phyloP scores from a whole-genome alignment of 192 early-diverging fungal genomes.

The Backusella tuberculispora region DNA sequence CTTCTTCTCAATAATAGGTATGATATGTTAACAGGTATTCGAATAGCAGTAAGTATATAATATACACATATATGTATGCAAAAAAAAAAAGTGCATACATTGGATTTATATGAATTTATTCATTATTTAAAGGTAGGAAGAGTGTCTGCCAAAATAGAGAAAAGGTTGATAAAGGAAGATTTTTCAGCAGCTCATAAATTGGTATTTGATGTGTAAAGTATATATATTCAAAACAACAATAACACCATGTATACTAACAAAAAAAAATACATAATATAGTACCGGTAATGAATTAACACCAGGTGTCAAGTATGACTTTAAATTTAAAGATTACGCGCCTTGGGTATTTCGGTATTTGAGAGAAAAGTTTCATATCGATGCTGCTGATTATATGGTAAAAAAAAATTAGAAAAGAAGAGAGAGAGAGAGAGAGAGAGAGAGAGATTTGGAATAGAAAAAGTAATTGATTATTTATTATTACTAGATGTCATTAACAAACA shows the following conservation, averaged over 20 bases:
- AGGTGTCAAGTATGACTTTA: conserved; percentile 93
- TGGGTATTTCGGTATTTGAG: conserved; percentile 95
- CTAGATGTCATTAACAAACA: conserved; percentile 88
- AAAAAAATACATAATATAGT: conserved; percentile 35
- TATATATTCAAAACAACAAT: neutral
- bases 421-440: conserved; percentile 39
- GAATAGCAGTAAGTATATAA: conserved; percentile 63
- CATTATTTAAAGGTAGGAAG: conserved; percentile 52
- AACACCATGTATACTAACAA: neutral
- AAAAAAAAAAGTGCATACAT: neutral
- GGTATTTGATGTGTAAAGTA: conserved; percentile 87
- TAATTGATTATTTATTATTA: conserved; percentile 21
- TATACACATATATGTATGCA: neutral
- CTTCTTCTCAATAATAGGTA: conserved; percentile 83
- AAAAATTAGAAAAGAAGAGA: conserved; percentile 40
- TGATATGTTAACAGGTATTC: conserved; percentile 96
- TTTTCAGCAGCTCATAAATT: conserved; percentile 90
- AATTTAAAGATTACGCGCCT: conserved; percentile 99
- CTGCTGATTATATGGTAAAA: conserved; percentile 88
- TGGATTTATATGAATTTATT: neutral
- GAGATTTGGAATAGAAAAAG: neutral
- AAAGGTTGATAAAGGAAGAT: conserved; percentile 75
- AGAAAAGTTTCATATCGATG: conserved; percentile 84
- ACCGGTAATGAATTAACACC: conserved; percentile 94
- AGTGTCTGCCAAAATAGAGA: conserved; percentile 81